A percentile compares a stretch with the other conserved stretches of the same genome.
These are phyloP conservation scores for Leishmania major DNA, from an alignment of 208 protist genomes.

Conservation along the genomic window DNA sequence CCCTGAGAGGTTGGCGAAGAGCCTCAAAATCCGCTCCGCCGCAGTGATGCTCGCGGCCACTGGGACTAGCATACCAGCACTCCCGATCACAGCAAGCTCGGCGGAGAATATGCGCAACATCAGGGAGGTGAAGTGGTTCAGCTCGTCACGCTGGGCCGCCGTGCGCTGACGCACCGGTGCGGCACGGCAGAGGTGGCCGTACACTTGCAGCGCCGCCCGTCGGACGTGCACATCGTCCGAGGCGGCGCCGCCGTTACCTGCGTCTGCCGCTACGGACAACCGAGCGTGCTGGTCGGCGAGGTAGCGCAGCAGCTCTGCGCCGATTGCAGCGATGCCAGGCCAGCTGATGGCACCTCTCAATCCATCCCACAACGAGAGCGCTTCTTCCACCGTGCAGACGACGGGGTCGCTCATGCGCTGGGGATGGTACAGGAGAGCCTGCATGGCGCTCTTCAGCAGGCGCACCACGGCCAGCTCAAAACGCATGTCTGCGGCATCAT, in stretches of 20 bases:
- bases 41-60: slow-evolving; percentile 13
- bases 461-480: slow-evolving; percentile 52
- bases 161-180: slow-evolving; percentile 14
- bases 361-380: slow-evolving; percentile 40
- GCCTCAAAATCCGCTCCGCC: slow-evolving; percentile 21
- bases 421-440: slow-evolving; percentile 37
- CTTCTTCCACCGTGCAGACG: slow-evolving; percentile 30
- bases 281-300: slow-evolving; percentile 22
- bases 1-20: slow-evolving; percentile 25
- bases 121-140: slow-evolving; percentile 14
- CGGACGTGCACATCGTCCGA: slow-evolving; percentile 10
- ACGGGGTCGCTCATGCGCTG: slow-evolving; percentile 10
- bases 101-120: slow-evolving; percentile 24
- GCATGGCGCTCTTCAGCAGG: slow-evolving; percentile 62
- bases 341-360: slow-evolving; percentile 41
- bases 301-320: slow-evolving; percentile 38
- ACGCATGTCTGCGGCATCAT: slow-evolving; percentile 14
- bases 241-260: neutral
- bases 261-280: neutral
- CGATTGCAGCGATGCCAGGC: slow-evolving; percentile 42
- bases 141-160: slow-evolving; percentile 16
- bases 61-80: slow-evolving; percentile 9
- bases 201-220: slow-evolving; percentile 17
- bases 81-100: neutral
- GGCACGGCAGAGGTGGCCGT: slow-evolving; percentile 14